A percentile compares a stretch with the other conserved stretches of the same genome.
Conservation (phyloP, 129 eudicot species). For the Escallonia herrerae region DNA sequence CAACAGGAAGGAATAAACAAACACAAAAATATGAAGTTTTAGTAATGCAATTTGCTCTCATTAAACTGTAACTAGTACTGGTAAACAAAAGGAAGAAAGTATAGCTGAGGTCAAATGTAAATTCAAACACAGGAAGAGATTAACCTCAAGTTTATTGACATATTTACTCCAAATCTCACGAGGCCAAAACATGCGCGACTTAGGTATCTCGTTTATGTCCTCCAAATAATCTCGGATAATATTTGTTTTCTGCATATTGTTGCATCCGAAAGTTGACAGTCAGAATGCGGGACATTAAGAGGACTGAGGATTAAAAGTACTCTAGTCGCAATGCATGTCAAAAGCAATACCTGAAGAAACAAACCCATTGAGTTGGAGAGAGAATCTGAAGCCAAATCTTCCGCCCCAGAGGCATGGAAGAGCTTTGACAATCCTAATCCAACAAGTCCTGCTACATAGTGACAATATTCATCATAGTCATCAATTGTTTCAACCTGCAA, state of each 20-base stretch:
- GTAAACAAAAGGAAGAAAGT: not conserved
- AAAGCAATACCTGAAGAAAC: slow-evolving; percentile 78
- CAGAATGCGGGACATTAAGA: not conserved
- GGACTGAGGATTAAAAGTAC: not conserved
- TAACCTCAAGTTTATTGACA: slow-evolving; percentile 87
- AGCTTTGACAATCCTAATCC: slow-evolving; percentile 97
- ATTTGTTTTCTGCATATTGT: slow-evolving; percentile 72
- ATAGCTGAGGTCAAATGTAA: not conserved
- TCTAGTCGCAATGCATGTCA: not conserved
- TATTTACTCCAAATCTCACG: slow-evolving; percentile 97
- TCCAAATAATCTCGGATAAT: slow-evolving; percentile 94
- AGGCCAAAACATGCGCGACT: slow-evolving; percentile 99
- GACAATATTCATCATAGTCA: slow-evolving; percentile 97
- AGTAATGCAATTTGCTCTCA: not conserved
- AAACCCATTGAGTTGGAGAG: slow-evolving; percentile 99
- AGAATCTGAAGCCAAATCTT: slow-evolving; percentile 62
- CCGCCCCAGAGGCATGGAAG: slow-evolving; percentile 90
- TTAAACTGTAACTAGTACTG: not conserved
- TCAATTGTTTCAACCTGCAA: slow-evolving; percentile 82
- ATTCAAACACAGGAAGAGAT: slow-evolving; percentile 5
- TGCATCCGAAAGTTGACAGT: slow-evolving; percentile 5
- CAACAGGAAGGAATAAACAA: not conserved
- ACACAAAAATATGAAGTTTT: not conserved
- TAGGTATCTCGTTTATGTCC: slow-evolving; percentile 97
- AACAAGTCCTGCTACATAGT: slow-evolving; percentile 97